Conservation (phyloP, 75 land plant genomes). For the Cryptomeria japonica region DNA sequence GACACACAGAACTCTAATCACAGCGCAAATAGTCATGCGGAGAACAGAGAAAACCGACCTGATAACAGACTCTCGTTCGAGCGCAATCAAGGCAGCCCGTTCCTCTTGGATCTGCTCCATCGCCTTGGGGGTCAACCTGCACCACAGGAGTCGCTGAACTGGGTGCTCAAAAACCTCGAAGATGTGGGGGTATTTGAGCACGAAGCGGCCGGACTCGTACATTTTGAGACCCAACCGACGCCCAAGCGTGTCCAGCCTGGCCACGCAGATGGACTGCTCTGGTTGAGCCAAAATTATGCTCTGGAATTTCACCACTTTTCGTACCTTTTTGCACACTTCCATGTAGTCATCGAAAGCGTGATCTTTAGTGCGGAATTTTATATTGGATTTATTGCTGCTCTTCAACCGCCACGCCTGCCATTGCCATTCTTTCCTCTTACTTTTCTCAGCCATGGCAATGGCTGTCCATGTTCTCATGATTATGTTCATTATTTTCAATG, state of each 20-base stretch:
- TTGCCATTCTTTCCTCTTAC: neutral
- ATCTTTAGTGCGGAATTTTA: slow-evolving; percentile 36
- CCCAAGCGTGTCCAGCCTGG: slow-evolving; percentile 53
- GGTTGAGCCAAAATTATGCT: slow-evolving; percentile 40
- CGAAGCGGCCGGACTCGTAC: slow-evolving; percentile 48
- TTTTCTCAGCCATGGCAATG: neutral
- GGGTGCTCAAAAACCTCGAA: slow-evolving; percentile 72
- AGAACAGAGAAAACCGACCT: slow-evolving; percentile 9
- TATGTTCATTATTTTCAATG: neutral
- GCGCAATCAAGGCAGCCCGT: slow-evolving; percentile 27
- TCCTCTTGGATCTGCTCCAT: slow-evolving; percentile 40
- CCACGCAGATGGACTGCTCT: slow-evolving; percentile 22
- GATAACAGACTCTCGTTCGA: slow-evolving; percentile 33
- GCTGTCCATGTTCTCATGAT: neutral
- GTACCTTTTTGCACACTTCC: slow-evolving; percentile 60
- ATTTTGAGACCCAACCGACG: slow-evolving; percentile 54
- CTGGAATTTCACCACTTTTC: slow-evolving; percentile 48
- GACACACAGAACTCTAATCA: neutral
- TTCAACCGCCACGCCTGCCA: neutral
- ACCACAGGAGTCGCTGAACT: slow-evolving; percentile 54
- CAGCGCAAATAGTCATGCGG: neutral
- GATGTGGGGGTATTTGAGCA: slow-evolving; percentile 63
- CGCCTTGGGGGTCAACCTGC: slow-evolving; percentile 43
- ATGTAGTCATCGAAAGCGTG: slow-evolving; percentile 67
- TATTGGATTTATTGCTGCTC: neutral